Conservation (phyloP, 1,139 yeast species). For the Geotrichum fermentans region DNA sequence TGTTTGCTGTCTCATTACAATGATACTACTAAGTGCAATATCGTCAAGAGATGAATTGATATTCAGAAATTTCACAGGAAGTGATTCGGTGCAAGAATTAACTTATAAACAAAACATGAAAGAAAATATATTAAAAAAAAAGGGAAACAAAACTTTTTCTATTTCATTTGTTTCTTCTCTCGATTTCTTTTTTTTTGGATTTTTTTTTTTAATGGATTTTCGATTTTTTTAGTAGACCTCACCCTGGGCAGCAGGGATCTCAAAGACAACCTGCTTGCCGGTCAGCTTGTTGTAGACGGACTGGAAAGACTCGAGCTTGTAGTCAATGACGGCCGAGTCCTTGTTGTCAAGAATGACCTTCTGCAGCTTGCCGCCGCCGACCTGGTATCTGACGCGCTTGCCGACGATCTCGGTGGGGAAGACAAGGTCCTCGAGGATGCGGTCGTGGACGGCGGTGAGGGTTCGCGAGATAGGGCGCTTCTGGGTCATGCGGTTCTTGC, state of each 20-base stretch:
- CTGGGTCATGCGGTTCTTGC: constrained; percentile 82
- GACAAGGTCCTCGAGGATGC: constrained; percentile 96
- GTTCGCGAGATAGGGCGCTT: constrained; percentile 99
- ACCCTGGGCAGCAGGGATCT: constrained; percentile 66
- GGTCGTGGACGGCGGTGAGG: constrained; percentile 97
- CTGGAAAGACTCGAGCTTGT: constrained; percentile 99
- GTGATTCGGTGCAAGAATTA: neutral
- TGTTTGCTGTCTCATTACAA: too few relatives aligned
- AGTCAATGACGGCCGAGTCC: constrained; percentile 95
- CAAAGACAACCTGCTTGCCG: constrained; percentile 99
- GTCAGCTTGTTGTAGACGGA: constrained; percentile 97
- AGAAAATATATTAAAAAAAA: too few relatives aligned
- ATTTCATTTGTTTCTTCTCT: neutral
- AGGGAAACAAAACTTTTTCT: neutral
- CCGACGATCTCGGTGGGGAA: constrained; percentile 99
- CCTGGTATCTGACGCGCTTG: constrained; percentile 98
- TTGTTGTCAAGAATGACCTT: constrained; percentile 97
- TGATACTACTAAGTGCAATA: too few relatives aligned
- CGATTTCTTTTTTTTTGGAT: neutral
- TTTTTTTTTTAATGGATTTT: too few relatives aligned
- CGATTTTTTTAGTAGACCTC: constrained; percentile 50
- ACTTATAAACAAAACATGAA: neutral
- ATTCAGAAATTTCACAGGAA: too few relatives aligned
- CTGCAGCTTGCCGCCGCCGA: constrained; percentile 98
- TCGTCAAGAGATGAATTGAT: too few relatives aligned